These are phyloP conservation scores for Vanrija pseudolonga DNA, from an alignment of 1,284 basidiomycete genomes.

Conservation along the genomic window DNA sequence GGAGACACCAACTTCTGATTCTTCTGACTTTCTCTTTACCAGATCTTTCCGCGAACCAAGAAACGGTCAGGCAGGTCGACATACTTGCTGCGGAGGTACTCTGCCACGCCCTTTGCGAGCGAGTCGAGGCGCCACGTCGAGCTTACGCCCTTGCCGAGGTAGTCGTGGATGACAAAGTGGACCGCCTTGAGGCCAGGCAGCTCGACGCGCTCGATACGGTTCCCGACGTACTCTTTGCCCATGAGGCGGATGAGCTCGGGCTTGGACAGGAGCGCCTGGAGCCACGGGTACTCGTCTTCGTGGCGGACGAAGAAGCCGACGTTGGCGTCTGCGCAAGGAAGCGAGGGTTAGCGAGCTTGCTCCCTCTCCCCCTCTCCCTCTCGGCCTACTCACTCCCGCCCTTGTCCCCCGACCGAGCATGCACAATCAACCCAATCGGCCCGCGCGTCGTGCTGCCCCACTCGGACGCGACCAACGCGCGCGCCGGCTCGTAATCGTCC, in stretches of 20 bases:
- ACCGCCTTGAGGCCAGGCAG: constrained; percentile 28
- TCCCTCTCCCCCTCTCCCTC: too few relatives aligned
- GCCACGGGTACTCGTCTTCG: constrained; percentile 24
- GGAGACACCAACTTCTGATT: too few relatives aligned
- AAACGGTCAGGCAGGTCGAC: constrained; percentile 14
- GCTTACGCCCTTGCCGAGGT: constrained; percentile 26
- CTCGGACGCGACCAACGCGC: not conserved
- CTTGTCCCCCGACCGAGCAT: constrained; percentile 33
- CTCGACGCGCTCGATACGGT: constrained; percentile 28
- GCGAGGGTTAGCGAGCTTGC: too few relatives aligned
- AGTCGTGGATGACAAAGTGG: constrained; percentile 39
- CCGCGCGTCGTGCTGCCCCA: constrained; percentile 19
- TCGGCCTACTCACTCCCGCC: constrained; percentile 13
- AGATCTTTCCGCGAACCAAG: constrained; percentile 13
- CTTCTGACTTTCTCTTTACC: not conserved
- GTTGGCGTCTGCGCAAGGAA: constrained; percentile 24
- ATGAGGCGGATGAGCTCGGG: constrained; percentile 15
- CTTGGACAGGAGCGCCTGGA: constrained; percentile 18
- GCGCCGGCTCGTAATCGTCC: constrained; percentile 10
- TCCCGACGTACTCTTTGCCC: constrained; percentile 19
- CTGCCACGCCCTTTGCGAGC: constrained; percentile 17
- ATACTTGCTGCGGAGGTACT: constrained; percentile 11
- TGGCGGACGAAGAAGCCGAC: constrained; percentile 29
- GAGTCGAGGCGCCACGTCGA: constrained; percentile 11
- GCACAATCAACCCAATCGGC: constrained; percentile 25